Percentiles rank a stretch among this genome's conserved stretches.
These are phyloP conservation scores for Termitomyces sp. DNA, from an alignment of 768 basidiomycete genomes.

Conservation along the genomic window DNA sequence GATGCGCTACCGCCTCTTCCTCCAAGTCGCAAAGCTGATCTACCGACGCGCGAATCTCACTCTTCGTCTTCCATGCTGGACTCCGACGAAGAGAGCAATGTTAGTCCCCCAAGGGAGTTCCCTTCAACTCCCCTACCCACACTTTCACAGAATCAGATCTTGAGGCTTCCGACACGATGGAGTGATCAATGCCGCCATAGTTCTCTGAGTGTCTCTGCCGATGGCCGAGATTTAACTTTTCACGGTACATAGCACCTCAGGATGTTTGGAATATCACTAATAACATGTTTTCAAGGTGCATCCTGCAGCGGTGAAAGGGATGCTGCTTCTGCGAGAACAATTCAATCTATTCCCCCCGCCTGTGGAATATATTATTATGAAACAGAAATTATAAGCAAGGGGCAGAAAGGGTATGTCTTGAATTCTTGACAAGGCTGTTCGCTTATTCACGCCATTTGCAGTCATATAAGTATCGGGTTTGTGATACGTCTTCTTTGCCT, in stretches of 20 bases:
- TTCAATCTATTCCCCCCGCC: constrained; percentile 70
- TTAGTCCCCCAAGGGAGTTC: constrained; percentile 41
- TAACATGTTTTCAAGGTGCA: constrained; percentile 30
- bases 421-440: constrained; percentile 1
- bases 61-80: constrained; percentile 32
- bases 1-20: constrained; percentile 34
- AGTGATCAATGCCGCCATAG: constrained; percentile 59
- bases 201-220: constrained; percentile 53
- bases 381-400: constrained; percentile 76
- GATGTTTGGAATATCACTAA: background rate
- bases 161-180: constrained; percentile 75
- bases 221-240: constrained; percentile 72
- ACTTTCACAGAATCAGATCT: constrained; percentile 31
- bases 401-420: constrained; percentile 64
- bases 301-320: constrained; percentile 66
- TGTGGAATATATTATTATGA: constrained; percentile 97
- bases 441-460: constrained; percentile 23
- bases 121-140: constrained; percentile 21
- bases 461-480: constrained; percentile 80
- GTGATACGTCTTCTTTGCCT: constrained; percentile 14
- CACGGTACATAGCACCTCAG: constrained; percentile 38
- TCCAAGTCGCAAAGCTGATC: constrained; percentile 32
- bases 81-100: constrained; percentile 62
- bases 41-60: constrained; percentile 13
- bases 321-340: constrained; percentile 78